These are phyloP conservation scores for Penicillium capsulatum DNA, from an alignment of 2,329 filamentous ascomycete species.

Conservation along the genomic window DNA sequence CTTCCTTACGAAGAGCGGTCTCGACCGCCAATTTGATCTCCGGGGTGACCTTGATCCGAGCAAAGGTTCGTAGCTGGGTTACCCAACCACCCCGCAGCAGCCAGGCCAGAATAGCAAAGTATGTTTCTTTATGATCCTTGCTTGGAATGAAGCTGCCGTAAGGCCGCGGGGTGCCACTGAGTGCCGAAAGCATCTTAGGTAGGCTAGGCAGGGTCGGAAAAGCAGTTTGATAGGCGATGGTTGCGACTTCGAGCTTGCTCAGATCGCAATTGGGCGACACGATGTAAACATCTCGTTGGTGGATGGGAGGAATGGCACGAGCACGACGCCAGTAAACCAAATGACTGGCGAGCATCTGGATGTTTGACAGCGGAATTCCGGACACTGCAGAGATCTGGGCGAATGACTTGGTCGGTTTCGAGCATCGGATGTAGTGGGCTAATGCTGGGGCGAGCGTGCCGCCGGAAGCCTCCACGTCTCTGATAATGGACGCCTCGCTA, in stretches of 20 bases:
- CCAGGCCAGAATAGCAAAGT: conserved; percentile 90
- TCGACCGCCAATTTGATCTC: conserved; percentile 80
- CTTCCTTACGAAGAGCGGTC: conserved; percentile 63
- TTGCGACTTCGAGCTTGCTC: conserved; percentile 63
- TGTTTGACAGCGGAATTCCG: conserved; percentile 70
- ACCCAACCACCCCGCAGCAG: conserved; percentile 90
- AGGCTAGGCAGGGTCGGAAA: conserved; percentile 82
- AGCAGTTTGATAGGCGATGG: conserved; percentile 65
- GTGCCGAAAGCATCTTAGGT: conserved; percentile 77
- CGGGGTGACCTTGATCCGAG: conserved; percentile 77
- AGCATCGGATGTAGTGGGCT: conserved; percentile 63
- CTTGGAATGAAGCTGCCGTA: conserved; percentile 82
- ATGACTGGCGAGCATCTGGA: conserved; percentile 84
- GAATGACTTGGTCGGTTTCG: conserved; percentile 62
- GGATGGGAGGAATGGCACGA: conserved; percentile 83
- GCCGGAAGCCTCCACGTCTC: conserved; percentile 62
- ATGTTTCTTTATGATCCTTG: conserved; percentile 79
- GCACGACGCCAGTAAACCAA: conserved; percentile 95
- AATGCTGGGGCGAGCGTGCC: conserved; percentile 73
- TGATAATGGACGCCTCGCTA: conserved; percentile 75
- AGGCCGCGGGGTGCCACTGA: conserved; percentile 74
- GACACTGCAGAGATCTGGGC: conserved; percentile 60
- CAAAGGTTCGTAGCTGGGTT: conserved; percentile 85
- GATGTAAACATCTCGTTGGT: conserved; percentile 85
- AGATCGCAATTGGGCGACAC: conserved; percentile 86